Conservation (phyloP, 208 protist genomes). For the Plasmodiophora brassicae region DNA sequence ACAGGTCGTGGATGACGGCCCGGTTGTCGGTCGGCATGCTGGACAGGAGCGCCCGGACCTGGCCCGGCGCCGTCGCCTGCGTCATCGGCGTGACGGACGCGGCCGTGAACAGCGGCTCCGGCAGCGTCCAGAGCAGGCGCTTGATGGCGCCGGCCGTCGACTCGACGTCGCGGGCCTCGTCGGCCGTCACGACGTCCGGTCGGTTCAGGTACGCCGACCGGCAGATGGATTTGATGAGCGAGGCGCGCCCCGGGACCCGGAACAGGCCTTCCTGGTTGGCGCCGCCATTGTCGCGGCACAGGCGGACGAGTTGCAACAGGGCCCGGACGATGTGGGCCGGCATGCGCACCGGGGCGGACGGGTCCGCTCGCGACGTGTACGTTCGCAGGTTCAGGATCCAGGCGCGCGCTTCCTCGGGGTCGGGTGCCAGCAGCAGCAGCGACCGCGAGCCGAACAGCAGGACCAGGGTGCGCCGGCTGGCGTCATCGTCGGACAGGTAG, state of each 20-base stretch:
- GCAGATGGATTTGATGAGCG: slow-evolving; percentile 2
- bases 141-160: not conserved
- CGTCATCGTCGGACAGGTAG: slow-evolving; percentile 7
- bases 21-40: not conserved
- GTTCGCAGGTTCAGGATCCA: not conserved
- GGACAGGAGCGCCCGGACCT: not conserved
- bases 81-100: not conserved
- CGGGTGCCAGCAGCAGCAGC: not conserved
- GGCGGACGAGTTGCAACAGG: not conserved
- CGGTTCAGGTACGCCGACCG: slow-evolving; percentile 19
- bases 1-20: not conserved
- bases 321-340: not conserved
- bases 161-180: not conserved
- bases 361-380: not conserved
- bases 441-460: not conserved
- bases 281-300: not conserved
- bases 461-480: not conserved
- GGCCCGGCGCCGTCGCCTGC: not conserved
- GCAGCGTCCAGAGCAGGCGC: not conserved
- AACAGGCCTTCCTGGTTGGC: slow-evolving; percentile 6
- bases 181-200: not conserved
- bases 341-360: not conserved
- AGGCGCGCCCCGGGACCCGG: not conserved
- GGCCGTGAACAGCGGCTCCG: not conserved
- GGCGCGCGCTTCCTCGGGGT: not conserved